phyloP scores from a whole-genome alignment of 352 stramenopile species.

The Globisporangium spinosum region DNA sequence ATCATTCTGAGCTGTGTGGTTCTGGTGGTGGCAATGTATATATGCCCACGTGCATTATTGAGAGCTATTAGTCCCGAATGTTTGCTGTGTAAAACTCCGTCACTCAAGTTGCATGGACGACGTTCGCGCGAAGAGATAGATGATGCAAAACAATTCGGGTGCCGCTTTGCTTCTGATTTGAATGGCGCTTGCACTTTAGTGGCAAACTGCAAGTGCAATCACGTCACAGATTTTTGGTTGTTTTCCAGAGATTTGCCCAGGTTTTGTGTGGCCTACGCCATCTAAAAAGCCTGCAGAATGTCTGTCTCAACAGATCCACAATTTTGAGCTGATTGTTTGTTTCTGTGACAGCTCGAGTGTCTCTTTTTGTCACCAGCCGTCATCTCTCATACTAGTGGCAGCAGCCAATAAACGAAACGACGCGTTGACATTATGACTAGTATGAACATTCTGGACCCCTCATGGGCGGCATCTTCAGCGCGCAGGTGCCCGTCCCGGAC shows the following conservation, averaged over 20 bases:
- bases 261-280: not conserved
- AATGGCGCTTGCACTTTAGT: not conserved
- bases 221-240: not conserved
- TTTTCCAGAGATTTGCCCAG: no score
- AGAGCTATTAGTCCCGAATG: not conserved
- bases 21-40: not conserved
- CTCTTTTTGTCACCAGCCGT: conserved; percentile 3
- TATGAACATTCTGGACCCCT: not conserved
- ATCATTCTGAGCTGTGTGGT: not conserved
- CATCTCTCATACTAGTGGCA: not conserved
- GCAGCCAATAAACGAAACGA: conserved; percentile 8
- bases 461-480: conserved; percentile 51
- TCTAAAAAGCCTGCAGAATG: not conserved
- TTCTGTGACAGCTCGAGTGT: not conserved
- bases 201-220: not conserved
- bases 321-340: not conserved
- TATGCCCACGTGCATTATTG: not conserved
- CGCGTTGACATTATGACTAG: not conserved
- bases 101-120: not conserved
- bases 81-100: not conserved
- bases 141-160: not conserved
- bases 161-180: conserved; percentile 2
- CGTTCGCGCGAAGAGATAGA: conserved; percentile 1
- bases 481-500: conserved; percentile 47
- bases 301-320: not conserved